These are phyloP conservation scores for Vaccinium vitisidaea DNA, from an alignment of 148 eudicot genomes.

Conservation along the genomic window DNA sequence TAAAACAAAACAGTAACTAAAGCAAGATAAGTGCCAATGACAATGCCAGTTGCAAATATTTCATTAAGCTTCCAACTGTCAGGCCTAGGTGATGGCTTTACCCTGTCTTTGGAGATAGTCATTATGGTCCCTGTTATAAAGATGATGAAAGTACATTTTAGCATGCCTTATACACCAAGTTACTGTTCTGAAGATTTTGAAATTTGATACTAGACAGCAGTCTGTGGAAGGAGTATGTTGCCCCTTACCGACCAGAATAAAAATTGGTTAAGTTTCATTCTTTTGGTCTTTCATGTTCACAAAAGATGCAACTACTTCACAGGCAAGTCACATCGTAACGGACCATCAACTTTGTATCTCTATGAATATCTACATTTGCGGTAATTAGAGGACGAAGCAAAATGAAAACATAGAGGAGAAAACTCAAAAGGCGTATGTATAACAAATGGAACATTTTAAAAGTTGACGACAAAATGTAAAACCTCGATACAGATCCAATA, in stretches of 20 bases:
- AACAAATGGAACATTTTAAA: background rate
- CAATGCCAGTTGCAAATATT: slow-evolving; percentile 63
- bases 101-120: slow-evolving; percentile 75
- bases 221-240: background rate
- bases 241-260: background rate
- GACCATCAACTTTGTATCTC: background rate
- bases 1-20: slow-evolving; percentile 70
- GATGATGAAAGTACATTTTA: slow-evolving; percentile 9
- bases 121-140: slow-evolving; percentile 63
- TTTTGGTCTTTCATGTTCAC: background rate
- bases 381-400: background rate
- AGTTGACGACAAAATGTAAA: background rate
- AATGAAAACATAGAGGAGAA: background rate
- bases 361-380: background rate
- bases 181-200: too few species aligned
- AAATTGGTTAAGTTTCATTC: background rate
- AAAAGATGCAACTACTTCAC: background rate
- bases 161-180: background rate
- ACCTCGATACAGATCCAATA: background rate
- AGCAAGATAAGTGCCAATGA: slow-evolving; percentile 75
- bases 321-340: background rate
- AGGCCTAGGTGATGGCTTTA: slow-evolving; percentile 62
- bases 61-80: slow-evolving; percentile 80
- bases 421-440: background rate
- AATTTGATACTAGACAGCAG: background rate